These are phyloP conservation scores for Polygonum aviculare DNA, from an alignment of 148 eudicot species.

Conservation along the genomic window DNA sequence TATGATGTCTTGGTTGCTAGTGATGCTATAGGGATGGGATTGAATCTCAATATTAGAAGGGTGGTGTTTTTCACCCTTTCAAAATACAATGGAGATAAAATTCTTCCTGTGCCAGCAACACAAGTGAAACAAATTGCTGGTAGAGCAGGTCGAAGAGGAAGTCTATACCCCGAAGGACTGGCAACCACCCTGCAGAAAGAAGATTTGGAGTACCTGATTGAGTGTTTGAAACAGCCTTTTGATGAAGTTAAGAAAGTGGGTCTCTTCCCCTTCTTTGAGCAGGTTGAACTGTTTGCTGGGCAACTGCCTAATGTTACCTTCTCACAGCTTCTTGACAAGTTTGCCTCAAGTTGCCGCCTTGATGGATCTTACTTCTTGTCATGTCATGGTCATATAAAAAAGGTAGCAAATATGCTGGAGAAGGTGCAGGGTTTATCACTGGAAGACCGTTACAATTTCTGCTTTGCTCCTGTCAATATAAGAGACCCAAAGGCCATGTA, in stretches of 20 bases:
- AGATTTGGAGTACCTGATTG: constrained; percentile 77
- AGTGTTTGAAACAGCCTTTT: constrained; percentile 77
- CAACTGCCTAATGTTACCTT: constrained; percentile 58
- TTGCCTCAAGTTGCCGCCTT: constrained; percentile 63
- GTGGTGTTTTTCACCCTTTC: constrained; percentile 67
- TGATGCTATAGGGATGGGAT: constrained; percentile 99
- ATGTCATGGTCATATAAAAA: constrained; percentile 56
- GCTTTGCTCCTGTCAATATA: constrained; percentile 94
- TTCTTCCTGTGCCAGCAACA: constrained; percentile 81
- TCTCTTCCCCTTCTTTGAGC: constrained; percentile 85
- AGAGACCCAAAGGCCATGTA: constrained; percentile 94
- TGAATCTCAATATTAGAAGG: constrained; percentile 84
- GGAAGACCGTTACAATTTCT: constrained; percentile 89
- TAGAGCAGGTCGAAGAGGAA: constrained; percentile 95
- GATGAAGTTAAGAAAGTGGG: constrained; percentile 80
- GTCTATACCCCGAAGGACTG: constrained; percentile 87
- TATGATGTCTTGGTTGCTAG: constrained; percentile 92
- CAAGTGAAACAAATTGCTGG: constrained; percentile 98
- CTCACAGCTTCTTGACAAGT: constrained; percentile 58
- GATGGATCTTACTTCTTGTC: constrained; percentile 91
- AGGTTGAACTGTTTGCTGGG: constrained; percentile 87
- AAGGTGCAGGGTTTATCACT: constrained; percentile 69
- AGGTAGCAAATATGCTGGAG: constrained; percentile 89
- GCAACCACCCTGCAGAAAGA: constrained; percentile 69
- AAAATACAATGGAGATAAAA: constrained; percentile 83